These are phyloP conservation scores for Chondrus crispus DNA, from an alignment of 23 red algal genomes.

Conservation along the genomic window DNA sequence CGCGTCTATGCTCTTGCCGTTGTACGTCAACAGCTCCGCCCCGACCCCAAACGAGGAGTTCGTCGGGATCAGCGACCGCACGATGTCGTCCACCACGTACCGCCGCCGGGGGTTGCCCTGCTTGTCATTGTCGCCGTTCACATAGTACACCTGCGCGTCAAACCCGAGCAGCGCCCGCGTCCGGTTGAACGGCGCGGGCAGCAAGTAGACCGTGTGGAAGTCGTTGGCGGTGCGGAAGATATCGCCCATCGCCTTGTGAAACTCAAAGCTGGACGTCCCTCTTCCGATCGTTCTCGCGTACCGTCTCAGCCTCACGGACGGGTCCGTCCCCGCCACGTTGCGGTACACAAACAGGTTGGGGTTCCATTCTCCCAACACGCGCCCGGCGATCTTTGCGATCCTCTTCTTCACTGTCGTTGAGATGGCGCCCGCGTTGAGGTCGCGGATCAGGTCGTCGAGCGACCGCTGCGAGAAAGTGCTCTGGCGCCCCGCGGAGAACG, in stretches of 20 bases:
- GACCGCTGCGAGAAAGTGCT: no score
- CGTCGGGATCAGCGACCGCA: not conserved
- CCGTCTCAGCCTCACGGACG: not conserved
- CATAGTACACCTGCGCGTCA: not conserved
- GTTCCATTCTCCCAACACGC: not conserved
- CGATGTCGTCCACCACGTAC: not conserved
- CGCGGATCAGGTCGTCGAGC: no score
- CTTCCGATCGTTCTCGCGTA: not conserved
- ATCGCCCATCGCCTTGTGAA: not conserved
- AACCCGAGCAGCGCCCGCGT: not conserved
- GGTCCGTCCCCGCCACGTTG: no score
- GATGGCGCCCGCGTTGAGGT: no score
- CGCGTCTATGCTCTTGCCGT: not conserved
- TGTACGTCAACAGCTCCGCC: not conserved
- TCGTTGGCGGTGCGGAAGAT: not conserved
- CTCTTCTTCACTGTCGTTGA: no score
- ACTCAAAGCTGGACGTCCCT: not conserved
- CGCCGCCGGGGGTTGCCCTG: no score
- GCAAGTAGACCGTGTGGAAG: not conserved
- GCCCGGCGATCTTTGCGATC: not conserved
- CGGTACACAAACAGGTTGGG: no score
- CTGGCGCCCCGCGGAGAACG: no score
- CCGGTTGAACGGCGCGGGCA: not conserved
- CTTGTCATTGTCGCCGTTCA: not conserved
- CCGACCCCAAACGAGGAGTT: conserved; percentile 1